Base-by-base conservation (phyloP, 2,329 filamentous ascomycete species). In the Ceratocystis cubensis region DNA sequence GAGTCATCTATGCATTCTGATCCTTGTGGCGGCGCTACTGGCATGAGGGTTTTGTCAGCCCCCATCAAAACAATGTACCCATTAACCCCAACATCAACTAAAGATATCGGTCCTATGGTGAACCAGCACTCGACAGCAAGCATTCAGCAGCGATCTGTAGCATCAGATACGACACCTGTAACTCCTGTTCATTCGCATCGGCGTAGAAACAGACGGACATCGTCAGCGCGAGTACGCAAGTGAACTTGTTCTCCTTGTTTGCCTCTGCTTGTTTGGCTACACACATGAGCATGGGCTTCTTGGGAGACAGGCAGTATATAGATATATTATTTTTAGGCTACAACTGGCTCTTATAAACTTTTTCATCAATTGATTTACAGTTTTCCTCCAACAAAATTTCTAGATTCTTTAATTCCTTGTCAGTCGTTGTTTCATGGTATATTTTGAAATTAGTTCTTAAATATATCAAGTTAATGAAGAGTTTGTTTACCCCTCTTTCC, bases 331-430 rank as follows among this genome's bases (percentile, higher is more conserved):
- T 59, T 37, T 33, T 59, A 37, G 25, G 28, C 30, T 37, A 37
- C 30, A 30, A n/a, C 30, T 37, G 56, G 30, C 30, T n/a, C 28
- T 41, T n/a, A 59, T 33, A 6, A 57, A 33, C 56, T 33, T 59
- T 33, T n/a, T 30, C 28, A 59, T 59, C 28, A 59, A 59, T 59
- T 59, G 56, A 59, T 59, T 59, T 59, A 59, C 33, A 59, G 56
- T 37, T 59, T 37, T 5, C 30, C n/a, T 8, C n/a, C 1, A 53
- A 53, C n/a, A 4, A 53, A 20, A 4, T 22, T 53, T n/a, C n/a
- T 53, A 10, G 10, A 5, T 15, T 41, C 10, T 15, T 41, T 41
- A 1, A 41, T 41, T 41, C 37, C 13, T 15, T 41, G 13, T 4
- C 3, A 41, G 3, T 41, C 37, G 10, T 13, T 41, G 37, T 15